A percentile compares a stretch with the other conserved stretches of the same genome.
Evolutionary conservation across 2,329 filamentous ascomycete species (phyloP).

Genomic region (Talaromyces piceae): DNA sequence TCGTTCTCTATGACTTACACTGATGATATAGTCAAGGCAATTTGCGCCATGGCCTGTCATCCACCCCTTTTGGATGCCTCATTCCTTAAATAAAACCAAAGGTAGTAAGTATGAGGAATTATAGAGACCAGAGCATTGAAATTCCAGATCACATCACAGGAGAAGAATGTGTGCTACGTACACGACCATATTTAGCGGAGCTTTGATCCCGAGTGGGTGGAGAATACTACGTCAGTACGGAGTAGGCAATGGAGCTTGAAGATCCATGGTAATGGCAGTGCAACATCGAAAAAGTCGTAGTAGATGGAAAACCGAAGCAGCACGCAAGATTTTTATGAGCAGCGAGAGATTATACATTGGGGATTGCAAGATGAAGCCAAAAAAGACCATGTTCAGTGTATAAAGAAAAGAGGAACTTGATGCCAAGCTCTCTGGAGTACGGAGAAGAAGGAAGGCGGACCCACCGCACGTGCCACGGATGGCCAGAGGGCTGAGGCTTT

Average conservation of each 20-base stretch:
- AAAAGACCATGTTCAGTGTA: background rate
- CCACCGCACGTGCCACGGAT: background rate
- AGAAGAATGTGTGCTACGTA: background rate
- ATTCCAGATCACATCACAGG: background rate
- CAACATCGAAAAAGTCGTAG: background rate
- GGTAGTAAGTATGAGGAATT: background rate
- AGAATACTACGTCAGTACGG: background rate
- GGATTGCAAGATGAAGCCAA: background rate
- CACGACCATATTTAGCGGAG: background rate
- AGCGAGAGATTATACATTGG: background rate
- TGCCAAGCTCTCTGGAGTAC: background rate
- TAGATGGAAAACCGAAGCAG: background rate
- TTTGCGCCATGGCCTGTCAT: background rate
- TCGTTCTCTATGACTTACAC: constrained; percentile 16
- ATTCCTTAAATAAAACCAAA: background rate
- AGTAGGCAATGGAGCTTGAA: background rate
- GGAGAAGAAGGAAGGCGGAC: background rate
- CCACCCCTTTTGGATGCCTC: background rate
- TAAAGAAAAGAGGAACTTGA: background rate
- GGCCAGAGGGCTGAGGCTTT: background rate
- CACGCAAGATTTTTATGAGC: background rate
- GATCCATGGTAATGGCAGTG: background rate
- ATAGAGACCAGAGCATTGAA: background rate
- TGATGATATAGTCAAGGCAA: background rate
- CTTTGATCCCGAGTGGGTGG: background rate